Base-by-base conservation (phyloP, 2,329 filamentous ascomycete species). In the Colletotrichum sp. region DNA sequence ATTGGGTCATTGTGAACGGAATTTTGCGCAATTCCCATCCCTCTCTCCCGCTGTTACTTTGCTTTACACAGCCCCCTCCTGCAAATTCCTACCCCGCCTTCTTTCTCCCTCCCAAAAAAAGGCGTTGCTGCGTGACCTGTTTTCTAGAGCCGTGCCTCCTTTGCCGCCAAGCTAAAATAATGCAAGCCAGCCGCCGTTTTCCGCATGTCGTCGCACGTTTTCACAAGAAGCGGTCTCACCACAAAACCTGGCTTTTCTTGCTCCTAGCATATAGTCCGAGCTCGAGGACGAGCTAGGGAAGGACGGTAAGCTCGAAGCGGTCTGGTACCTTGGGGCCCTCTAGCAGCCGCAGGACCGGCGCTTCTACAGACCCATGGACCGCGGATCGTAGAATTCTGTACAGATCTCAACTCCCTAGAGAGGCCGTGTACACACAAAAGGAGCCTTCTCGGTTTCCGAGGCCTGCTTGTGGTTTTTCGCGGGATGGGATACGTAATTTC, bases 11-110 rank as follows among this genome's bases (percentile, higher is more conserved):
- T 63, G 21, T 58, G 43, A 73, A 63, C 24, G 13, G 30, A 18
- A 24, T 58, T 73, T 36, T 63, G 63, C 63, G 63, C 63, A 68
- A 64, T 68, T 73, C 73, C 73, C 73, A 68, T 68, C 69, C 21
- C 55, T 64, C 34, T 10, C 48, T 24, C 24, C 24, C 34, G 12
- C 55, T 28, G 21, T 28, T 5, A 28, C 26, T 48, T 34, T 70
- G 36, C 12, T 12, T 36, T 3, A 69, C 71, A 55, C n/a, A 30
- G n/a, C 32, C 71, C n/a, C 34, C 14, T 66, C n/a, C 7, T 38
- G 32, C 48, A 9, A 24, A 18, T 28, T 12, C 36, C 36, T 43
- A 18, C 32, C 64, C 55, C 48, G 34, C 71, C 34, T 59, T 56
- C 69, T 56, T 38, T 28, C 59, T 36, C 43, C 26, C 21, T 61